These are phyloP conservation scores for Fusarium udum DNA, from an alignment of 2,329 filamentous ascomycete species.

Conservation along the genomic window DNA sequence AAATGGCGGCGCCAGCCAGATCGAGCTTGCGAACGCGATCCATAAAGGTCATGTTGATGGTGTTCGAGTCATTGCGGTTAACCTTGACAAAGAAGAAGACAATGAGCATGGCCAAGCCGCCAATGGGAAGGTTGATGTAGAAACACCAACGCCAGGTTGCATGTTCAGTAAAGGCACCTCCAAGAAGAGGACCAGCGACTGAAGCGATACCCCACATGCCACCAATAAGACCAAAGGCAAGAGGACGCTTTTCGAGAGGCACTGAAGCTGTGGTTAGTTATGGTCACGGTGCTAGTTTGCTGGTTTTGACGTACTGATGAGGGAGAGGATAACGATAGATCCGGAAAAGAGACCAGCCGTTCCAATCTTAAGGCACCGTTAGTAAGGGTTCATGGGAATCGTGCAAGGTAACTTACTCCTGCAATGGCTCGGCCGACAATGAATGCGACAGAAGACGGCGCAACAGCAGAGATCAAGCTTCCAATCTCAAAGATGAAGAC, in stretches of 20 bases:
- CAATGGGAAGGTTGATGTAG: slow-evolving; percentile 58
- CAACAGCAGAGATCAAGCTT: slow-evolving; percentile 55
- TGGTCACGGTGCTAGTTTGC: neutral
- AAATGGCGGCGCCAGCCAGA: slow-evolving; percentile 57
- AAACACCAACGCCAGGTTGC: slow-evolving; percentile 65
- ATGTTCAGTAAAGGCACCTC: slow-evolving; percentile 60
- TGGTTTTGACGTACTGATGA: slow-evolving; percentile 47
- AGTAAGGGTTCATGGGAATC: neutral
- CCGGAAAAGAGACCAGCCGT: slow-evolving; percentile 62
- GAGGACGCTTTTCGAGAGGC: slow-evolving; percentile 62
- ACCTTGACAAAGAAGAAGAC: slow-evolving; percentile 59
- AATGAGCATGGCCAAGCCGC: slow-evolving; percentile 57
- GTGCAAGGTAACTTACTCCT: slow-evolving; percentile 47
- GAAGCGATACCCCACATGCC: slow-evolving; percentile 66
- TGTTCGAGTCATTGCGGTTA: slow-evolving; percentile 49
- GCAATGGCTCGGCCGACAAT: slow-evolving; percentile 63
- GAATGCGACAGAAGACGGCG: slow-evolving; percentile 57
- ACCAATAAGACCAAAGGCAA: slow-evolving; percentile 64
- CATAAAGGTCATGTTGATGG: slow-evolving; percentile 46
- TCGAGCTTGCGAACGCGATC: slow-evolving; percentile 58
- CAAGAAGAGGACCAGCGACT: slow-evolving; percentile 61
- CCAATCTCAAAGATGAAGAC: slow-evolving; percentile 57
- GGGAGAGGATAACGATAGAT: slow-evolving; percentile 58
- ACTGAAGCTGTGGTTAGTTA: slow-evolving; percentile 45
- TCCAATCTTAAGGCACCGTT: slow-evolving; percentile 50